Base-by-base conservation (phyloP, 805 yeast genomes). In the Ogataea wickerhamii region DNA sequence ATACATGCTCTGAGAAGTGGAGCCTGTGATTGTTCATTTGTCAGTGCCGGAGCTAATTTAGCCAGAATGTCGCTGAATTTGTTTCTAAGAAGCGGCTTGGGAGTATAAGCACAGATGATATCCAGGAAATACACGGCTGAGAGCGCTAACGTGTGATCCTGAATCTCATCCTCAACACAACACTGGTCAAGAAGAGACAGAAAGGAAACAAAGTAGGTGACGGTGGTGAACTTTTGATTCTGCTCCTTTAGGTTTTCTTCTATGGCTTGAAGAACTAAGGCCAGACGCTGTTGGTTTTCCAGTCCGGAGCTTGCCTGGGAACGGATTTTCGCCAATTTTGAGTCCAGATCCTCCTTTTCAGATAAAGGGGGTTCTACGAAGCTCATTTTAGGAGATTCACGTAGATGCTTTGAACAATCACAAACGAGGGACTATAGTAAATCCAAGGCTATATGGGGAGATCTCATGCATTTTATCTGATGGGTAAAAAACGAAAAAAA, bases 171-270 rank as follows among this genome's bases (percentile, higher is more conserved):
- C 2, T 67, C 63, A n/a, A 62, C 55, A 29, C 78, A 65, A 18
- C 88, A 72, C 59, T 87, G 94, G 43, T 87, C 94, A 41, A 93
- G 67, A 19, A 93, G 65, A 1, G 96, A 74, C 44, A 91, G 64
- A 47, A 91, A 82, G 0, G 96, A 85, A 13, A 89, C 80, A 52
- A 88, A 80, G 61, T 93, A 93, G 0, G 95, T 81, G 19, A 86
- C 82, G 19, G 96, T 80, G 12, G 84, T 70, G 41, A 67, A 70
- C 32, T 72, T 71, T 35, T 76, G 76, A 30, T 71, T 69, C 49
- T 82, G 85, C 47, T 80, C 87, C 30, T 73, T 70, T 30, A 93
- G 73, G 50, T 86, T 86, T 51, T 87, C 96, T 58, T 93, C 99
- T 34, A 93, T 89, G 3, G 97, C 95, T 17, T 82, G 74, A 34